Base-by-base conservation (phyloP, 192 early-diverging fungal species). In the Coemansia sp. region DNA sequence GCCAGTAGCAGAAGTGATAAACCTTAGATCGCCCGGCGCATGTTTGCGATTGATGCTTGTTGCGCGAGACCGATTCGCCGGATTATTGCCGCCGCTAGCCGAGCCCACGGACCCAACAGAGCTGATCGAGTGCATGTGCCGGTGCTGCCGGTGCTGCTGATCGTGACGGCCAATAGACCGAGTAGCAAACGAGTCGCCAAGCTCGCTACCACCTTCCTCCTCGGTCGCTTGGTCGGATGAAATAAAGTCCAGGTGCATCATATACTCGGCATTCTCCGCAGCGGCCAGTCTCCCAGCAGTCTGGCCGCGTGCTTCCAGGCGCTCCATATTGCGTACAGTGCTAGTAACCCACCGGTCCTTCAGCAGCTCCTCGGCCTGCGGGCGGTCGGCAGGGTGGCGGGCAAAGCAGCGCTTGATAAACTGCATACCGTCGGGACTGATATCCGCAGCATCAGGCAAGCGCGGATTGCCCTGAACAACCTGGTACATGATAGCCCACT, bases 401-500 rank as follows among this genome's bases (percentile, higher is more conserved):
- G 83, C 89, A 79, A 97, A 95, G 77, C 95, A 95, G 52, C 88
- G 76, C 57, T 85, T 84, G 46, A 95, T 72, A 72, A 97, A 97
- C 22, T 88, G 88, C 70, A 94, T 87, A 15, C 93, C 92, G 10
- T 72, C 86, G 40, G 78, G 71, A 53, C 90, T 89, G 57, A 94
- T 71, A 63, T 92, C 87, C 1, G 85, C 78, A 0, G 90, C 66
- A 52, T 90, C 89, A 0, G 95, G 95, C 46, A 97, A 70, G 12
- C 92, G 90, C 41, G 94, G 92, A 49, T 90, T 88, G 4, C 89
- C 87, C 4, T 89, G 87, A 0, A 91, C 91, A 8, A 94, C 93
- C 69, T 95, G 92, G 71, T 92, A 97, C 93, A 97, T 97, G 36
- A 97, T 90, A 1, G 95, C 92, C 93, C 93, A 97, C 79, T 97